phyloP scores from a whole-genome alignment of 2,329 filamentous ascomycete genomes.

The Nectriaceae sp. region DNA sequence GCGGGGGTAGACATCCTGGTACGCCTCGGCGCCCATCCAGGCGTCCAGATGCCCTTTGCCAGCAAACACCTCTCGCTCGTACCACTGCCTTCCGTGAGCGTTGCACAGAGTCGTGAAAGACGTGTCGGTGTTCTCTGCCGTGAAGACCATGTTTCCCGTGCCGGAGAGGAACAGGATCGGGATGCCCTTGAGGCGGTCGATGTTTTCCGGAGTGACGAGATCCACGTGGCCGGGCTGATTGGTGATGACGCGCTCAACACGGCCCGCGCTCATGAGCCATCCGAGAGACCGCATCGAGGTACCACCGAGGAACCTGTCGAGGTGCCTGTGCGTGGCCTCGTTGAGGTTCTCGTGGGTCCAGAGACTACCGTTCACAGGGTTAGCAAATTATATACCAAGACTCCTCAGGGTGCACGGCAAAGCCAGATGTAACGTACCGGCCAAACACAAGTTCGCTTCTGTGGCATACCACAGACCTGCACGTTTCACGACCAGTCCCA shows the following conservation, averaged over 20 bases:
- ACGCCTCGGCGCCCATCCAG: constrained; percentile 27
- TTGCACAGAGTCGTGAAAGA: constrained; percentile 24
- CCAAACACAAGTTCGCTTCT: constrained; percentile 62
- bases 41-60: constrained; percentile 26
- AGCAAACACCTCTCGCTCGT: constrained; percentile 26
- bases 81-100: constrained; percentile 22
- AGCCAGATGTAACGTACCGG: constrained; percentile 33
- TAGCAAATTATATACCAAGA: constrained; percentile 1
- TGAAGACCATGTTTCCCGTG: constrained; percentile 22
- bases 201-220: constrained; percentile 52
- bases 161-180: constrained; percentile 46
- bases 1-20: constrained; percentile 23
- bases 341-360: constrained; percentile 69
- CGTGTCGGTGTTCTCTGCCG: constrained; percentile 24
- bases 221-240: constrained; percentile 50
- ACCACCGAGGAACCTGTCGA: constrained; percentile 63
- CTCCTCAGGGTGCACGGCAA: too few species aligned
- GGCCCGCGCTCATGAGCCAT: constrained; percentile 59
- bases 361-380: constrained; percentile 14
- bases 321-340: constrained; percentile 63
- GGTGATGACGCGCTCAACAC: constrained; percentile 50
- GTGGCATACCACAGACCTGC: constrained; percentile 63
- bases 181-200: constrained; percentile 51
- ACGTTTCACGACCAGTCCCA: constrained; percentile 55
- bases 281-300: constrained; percentile 60